Conservation (phyloP, 163 green algal species). For the Scenedesmus sp. region DNA sequence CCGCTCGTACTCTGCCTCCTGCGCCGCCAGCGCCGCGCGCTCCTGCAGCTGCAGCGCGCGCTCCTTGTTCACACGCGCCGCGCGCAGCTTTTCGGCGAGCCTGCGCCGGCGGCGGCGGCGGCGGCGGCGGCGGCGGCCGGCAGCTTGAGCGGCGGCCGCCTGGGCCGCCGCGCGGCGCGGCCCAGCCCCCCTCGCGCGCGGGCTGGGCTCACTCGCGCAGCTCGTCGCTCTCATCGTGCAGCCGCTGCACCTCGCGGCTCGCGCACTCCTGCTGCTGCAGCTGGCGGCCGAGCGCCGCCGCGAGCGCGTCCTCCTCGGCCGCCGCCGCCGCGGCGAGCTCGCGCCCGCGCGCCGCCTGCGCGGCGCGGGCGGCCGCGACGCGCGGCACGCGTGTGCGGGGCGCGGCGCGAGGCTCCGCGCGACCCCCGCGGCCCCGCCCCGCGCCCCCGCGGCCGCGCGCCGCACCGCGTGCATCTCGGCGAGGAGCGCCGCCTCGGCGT, state of each 20-base stretch:
- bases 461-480: conserved; percentile 65
- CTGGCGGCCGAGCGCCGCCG: conserved; percentile 50
- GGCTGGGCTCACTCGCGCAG: conserved; percentile 72
- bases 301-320: conserved; percentile 68
- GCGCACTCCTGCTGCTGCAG: conserved; percentile 52
- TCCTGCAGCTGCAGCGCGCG: conserved; percentile 66
- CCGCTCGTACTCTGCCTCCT: conserved; percentile 60
- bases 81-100: conserved; percentile 69
- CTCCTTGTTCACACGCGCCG: conserved; percentile 73
- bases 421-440: no score
- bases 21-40: conserved; percentile 48
- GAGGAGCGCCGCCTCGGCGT: conserved; percentile 54
- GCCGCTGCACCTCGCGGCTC: conserved; percentile 62
- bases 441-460: no score
- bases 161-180: neutral
- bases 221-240: conserved; percentile 70
- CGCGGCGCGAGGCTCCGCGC: no score
- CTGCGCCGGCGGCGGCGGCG: conserved; percentile 48
- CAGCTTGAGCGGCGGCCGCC: no score
- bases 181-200: no score
- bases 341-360: conserved; percentile 32
- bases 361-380: neutral
- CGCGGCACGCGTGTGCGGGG: no score
- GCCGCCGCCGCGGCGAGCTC: conserved; percentile 50
- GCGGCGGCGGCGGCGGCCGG: no score